Percentiles rank a stretch among this genome's conserved stretches.
These are phyloP conservation scores for Yarrowia osloensis DNA, from an alignment of 805 yeast species.

Conservation along the genomic window DNA sequence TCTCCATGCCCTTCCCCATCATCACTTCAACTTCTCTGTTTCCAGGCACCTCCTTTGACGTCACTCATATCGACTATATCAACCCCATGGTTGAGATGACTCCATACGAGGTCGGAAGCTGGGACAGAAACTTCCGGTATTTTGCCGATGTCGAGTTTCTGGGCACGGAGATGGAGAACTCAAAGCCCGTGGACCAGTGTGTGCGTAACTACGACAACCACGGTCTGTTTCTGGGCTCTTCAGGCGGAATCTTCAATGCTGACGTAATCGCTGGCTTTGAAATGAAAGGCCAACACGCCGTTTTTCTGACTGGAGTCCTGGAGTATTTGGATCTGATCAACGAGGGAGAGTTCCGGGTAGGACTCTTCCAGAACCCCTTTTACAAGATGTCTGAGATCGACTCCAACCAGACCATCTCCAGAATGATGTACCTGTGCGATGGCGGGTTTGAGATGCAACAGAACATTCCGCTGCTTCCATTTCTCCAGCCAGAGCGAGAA, in stretches of 20 bases:
- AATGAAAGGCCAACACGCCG: background rate
- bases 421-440: slow-evolving; percentile 50
- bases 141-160: slow-evolving; percentile 60
- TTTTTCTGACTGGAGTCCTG: background rate
- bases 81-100: slow-evolving; percentile 48
- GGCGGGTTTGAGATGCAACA: slow-evolving; percentile 68
- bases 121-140: slow-evolving; percentile 68
- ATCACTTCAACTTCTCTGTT: background rate
- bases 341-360: background rate
- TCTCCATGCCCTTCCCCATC: background rate
- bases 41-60: slow-evolving; percentile 52
- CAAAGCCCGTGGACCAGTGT: background rate
- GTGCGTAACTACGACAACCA: background rate
- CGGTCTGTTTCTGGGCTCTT: background rate
- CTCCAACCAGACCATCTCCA: slow-evolving; percentile 5
- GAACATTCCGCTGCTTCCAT: slow-evolving; percentile 62
- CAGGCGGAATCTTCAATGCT: background rate
- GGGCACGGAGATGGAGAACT: background rate
- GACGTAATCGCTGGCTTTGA: background rate
- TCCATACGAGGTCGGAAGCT: slow-evolving; percentile 72
- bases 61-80: slow-evolving; percentile 61
- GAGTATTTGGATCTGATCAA: background rate
- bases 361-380: background rate
- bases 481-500: slow-evolving; percentile 51
- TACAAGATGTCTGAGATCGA: background rate